phyloP scores from a whole-genome alignment of 306 rosid species.

The Malus asiatica region DNA sequence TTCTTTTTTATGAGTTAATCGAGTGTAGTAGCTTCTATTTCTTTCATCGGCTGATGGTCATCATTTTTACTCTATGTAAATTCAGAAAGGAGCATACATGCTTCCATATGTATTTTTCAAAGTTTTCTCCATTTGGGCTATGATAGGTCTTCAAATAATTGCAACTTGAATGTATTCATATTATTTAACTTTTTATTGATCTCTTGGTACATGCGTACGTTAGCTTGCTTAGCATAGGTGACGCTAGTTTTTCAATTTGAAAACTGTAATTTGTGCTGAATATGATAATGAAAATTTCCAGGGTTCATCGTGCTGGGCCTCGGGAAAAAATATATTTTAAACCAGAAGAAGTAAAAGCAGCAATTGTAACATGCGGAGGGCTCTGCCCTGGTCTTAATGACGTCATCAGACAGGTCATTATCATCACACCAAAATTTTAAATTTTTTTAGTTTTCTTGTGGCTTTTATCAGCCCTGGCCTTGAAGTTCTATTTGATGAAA shows the following conservation, averaged over 20 bases:
- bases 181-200: not conserved
- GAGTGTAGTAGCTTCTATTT: too few relatives aligned
- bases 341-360: conserved; percentile 95
- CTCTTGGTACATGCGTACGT: not conserved
- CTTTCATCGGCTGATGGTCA: not conserved
- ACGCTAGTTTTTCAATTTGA: not conserved
- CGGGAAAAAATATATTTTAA: conserved; percentile 86
- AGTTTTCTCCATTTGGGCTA: not conserved
- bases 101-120: not conserved
- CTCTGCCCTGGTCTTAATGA: conserved; percentile 99
- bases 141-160: not conserved
- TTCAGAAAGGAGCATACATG: not conserved
- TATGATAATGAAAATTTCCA: conserved; percentile 24
- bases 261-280: not conserved
- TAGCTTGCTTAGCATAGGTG: not conserved
- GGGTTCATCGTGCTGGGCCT: conserved; percentile 99
- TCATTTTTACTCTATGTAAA: not conserved
- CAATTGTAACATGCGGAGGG: conserved; percentile 96
- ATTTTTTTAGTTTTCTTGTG: too few relatives aligned
- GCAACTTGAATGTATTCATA: not conserved
- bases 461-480: not conserved
- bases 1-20: not conserved
- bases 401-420: conserved; percentile 88
- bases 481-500: not conserved
- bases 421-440: not conserved